Evolutionary conservation across 441 rosid species (phyloP).

Genomic region (Populus hybrid): DNA sequence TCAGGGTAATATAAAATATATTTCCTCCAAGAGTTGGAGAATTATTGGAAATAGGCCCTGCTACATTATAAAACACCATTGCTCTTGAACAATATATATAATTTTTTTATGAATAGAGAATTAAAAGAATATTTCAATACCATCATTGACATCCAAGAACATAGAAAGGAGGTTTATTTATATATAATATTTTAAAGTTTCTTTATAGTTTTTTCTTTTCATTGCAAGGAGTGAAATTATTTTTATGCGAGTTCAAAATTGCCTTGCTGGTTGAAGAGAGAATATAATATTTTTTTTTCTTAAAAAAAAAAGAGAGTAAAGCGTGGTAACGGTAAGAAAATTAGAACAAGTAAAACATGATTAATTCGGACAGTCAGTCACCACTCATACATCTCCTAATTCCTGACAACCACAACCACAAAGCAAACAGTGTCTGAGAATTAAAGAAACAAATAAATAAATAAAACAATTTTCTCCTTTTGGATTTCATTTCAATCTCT

Average conservation of each 20-base stretch:
- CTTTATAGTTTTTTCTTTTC: too few species aligned
- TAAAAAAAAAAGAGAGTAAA: too few species aligned
- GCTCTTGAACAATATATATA: too few species aligned
- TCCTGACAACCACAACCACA: not conserved
- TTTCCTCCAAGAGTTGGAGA: not conserved
- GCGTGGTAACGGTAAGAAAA: not conserved
- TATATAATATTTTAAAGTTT: too few species aligned
- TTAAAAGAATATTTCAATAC: not conserved
- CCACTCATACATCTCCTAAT: not conserved
- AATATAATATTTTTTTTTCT: too few species aligned
- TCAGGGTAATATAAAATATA: not conserved
- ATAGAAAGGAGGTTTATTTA: too few species aligned
- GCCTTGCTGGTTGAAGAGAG: not conserved
- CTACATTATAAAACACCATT: too few species aligned
- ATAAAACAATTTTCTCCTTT: too few species aligned
- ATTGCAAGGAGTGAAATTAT: too few species aligned
- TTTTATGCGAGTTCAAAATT: not conserved
- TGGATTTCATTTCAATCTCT: too few species aligned
- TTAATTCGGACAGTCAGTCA: not conserved
- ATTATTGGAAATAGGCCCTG: not conserved
- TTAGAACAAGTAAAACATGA: not conserved
- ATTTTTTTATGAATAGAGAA: too few species aligned
- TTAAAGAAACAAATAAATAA: too few species aligned
- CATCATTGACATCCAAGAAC: not conserved
- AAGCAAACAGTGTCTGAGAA: not conserved